These are phyloP conservation scores for Actinidia polygama DNA, from an alignment of 179 eudicot genomes.

Conservation along the genomic window DNA sequence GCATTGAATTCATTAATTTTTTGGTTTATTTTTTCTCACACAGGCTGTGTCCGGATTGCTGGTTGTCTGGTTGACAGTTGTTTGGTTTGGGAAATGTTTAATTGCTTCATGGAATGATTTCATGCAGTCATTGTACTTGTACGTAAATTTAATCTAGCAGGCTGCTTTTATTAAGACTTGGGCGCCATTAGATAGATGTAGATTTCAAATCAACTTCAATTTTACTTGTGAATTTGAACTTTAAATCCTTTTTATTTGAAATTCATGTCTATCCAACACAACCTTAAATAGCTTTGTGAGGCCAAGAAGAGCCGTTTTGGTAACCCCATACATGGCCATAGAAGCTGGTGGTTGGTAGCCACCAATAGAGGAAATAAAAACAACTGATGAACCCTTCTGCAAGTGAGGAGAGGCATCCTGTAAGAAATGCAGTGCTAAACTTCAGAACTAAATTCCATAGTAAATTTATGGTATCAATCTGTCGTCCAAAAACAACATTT, in stretches of 20 bases:
- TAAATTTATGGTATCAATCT: not conserved
- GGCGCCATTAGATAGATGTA: not conserved
- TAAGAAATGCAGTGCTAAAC: conserved; percentile 9
- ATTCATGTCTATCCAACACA: conserved; percentile 23
- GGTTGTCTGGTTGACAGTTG: too few relatives aligned
- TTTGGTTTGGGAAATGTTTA: too few relatives aligned
- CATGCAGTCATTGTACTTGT: too few relatives aligned
- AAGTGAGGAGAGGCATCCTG: conserved; percentile 90
- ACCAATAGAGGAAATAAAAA: conserved; percentile 74
- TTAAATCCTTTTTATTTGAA: not conserved
- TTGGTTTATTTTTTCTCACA: too few relatives aligned
- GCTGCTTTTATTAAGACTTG: not conserved
- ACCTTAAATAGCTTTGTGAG: conserved; percentile 79
- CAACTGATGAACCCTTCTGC: conserved; percentile 68
- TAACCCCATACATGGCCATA: conserved; percentile 88
- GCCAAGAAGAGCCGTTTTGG: conserved; percentile 92
- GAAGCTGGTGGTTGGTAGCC: conserved; percentile 60
- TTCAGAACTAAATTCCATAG: not conserved
- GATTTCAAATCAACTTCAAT: not conserved
- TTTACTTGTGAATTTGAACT: too few relatives aligned
- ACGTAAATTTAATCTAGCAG: too few relatives aligned
- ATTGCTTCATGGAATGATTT: too few relatives aligned
- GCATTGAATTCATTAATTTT: too few relatives aligned
- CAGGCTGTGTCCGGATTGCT: too few relatives aligned
- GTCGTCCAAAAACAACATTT: not conserved